Evolutionary conservation across 1,284 basidiomycete species (phyloP), one percentile per base, ranked within the genome.

Genomic region (Ustilago tritici): DNA sequence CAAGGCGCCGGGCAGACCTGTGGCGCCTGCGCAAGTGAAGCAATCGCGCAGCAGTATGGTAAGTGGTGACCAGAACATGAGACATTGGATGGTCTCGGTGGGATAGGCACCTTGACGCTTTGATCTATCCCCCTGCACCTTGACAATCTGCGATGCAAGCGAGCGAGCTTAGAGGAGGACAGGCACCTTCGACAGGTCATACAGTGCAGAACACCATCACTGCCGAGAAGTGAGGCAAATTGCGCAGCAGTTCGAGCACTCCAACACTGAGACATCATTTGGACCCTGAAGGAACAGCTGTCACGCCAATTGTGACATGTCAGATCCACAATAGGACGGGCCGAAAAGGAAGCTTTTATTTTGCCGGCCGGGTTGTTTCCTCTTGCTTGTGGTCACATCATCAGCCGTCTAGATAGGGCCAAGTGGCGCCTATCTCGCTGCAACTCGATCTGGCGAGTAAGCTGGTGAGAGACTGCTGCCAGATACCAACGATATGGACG

Each of bases 71-170:
- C 23, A 28, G 23, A 28, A 28, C 23, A 57, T 50, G 54, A 52
- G 38, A 41, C 65, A 56, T 52, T 56, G 59, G 58, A 67, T 67
- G 59, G 54, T 53, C 23, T 15, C 19, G 31, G 49, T 17, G 14
- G 49, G 1, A 32, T 6, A 50, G 9, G 49, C 49, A 50, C 28
- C 28, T 28, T 50, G 49, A 23, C 31, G 14, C 28, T 50, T 32
- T 32, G 10, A 15, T 4, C 10, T n/a, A 5, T 50, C n/a, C 11
- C 12, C 11, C 23, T 50, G 49, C 49, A 14, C 14, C 28, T 32
- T 1, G 49, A 50, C 28, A 14, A 14, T 17, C 4, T 19, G 5
- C 49, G 9, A 9, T 32, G 49, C 49, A 32, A 14, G 28, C n/a
- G 43, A 46, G 7, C 11, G 1, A 10, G 28, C 49, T 50, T 14